A percentile compares a stretch with the other conserved stretches of the same genome.
Conservation (phyloP, 768 basidiomycete genomes). For the Boletus tylopilopsis region DNA sequence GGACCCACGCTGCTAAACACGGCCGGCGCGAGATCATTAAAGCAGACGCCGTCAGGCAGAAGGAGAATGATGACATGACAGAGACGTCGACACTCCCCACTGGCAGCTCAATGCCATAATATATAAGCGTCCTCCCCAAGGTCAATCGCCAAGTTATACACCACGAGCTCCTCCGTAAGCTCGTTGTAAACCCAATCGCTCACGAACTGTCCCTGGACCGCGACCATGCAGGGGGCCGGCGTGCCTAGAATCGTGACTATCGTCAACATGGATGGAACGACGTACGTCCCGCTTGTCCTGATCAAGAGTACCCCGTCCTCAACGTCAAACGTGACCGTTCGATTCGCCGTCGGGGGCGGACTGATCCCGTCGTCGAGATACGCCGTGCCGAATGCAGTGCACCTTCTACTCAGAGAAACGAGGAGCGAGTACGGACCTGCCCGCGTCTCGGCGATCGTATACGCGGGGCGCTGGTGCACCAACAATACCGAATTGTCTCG, state of each 20-base stretch:
- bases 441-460: constrained; percentile 62
- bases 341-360: constrained; percentile 49
- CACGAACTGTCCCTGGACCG: constrained; percentile 35
- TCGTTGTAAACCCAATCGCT: constrained; percentile 37
- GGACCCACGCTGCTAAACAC: too few species aligned
- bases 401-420: constrained; percentile 45
- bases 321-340: constrained; percentile 43
- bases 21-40: too few species aligned
- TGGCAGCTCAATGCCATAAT: constrained; percentile 26
- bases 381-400: constrained; percentile 53
- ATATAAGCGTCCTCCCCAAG: constrained; percentile 39
- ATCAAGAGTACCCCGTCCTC: constrained; percentile 35
- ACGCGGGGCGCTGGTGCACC: constrained; percentile 54
- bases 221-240: constrained; percentile 35
- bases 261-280: constrained; percentile 41
- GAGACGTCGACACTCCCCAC: too few species aligned
- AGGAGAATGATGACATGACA: too few species aligned
- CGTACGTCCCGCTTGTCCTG: constrained; percentile 21
- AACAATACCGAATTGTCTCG: constrained; percentile 62
- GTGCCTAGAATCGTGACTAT: constrained; percentile 57
- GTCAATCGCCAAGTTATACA: constrained; percentile 36
- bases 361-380: constrained; percentile 63
- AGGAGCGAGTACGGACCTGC: constrained; percentile 58
- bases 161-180: constrained; percentile 38
- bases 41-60: too few species aligned